Evolutionary conservation across 768 basidiomycete genomes (phyloP).

Genomic region (Tephrocybe sp.): DNA sequence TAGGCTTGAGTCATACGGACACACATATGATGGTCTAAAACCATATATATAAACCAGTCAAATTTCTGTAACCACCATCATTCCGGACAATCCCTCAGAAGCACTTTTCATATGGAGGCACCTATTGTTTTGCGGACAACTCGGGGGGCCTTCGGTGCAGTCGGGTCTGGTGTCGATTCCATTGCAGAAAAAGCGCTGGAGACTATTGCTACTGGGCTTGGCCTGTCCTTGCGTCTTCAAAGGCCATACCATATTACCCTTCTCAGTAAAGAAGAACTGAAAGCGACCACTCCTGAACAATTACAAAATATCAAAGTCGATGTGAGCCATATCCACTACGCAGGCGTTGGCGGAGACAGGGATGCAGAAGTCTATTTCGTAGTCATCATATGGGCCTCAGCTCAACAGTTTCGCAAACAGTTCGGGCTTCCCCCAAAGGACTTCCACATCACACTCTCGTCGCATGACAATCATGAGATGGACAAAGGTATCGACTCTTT

Average conservation of each 20-base stretch:
- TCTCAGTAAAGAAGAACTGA: conserved; percentile 39
- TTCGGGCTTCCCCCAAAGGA: conserved; percentile 50
- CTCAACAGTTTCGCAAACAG: conserved; percentile 48
- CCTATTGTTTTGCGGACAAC: conserved; percentile 10
- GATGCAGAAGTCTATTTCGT: conserved; percentile 40
- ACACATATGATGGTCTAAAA: too few relatives aligned
- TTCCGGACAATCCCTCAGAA: background rate
- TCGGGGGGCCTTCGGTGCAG: conserved; percentile 19
- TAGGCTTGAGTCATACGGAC: too few relatives aligned
- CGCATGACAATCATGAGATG: conserved; percentile 38
- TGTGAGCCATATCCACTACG: conserved; percentile 30
- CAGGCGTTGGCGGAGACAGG: conserved; percentile 41
- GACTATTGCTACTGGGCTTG: background rate
- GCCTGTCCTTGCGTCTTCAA: conserved; percentile 1
- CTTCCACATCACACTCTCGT: conserved; percentile 55
- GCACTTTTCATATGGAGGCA: conserved; percentile 5
- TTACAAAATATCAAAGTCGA: conserved; percentile 24
- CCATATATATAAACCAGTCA: too few relatives aligned
- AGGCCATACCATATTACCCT: conserved; percentile 40
- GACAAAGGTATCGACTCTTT: conserved; percentile 50
- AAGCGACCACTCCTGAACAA: conserved; percentile 21
- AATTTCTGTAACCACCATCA: background rate
- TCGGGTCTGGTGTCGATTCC: conserved; percentile 19
- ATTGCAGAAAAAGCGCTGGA: conserved; percentile 16
- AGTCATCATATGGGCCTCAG: conserved; percentile 56